Percentiles rank a stretch among this genome's conserved stretches.
Evolutionary conservation across 2,329 filamentous ascomycete genomes (phyloP).

Genomic region (Cytospora piceae): DNA sequence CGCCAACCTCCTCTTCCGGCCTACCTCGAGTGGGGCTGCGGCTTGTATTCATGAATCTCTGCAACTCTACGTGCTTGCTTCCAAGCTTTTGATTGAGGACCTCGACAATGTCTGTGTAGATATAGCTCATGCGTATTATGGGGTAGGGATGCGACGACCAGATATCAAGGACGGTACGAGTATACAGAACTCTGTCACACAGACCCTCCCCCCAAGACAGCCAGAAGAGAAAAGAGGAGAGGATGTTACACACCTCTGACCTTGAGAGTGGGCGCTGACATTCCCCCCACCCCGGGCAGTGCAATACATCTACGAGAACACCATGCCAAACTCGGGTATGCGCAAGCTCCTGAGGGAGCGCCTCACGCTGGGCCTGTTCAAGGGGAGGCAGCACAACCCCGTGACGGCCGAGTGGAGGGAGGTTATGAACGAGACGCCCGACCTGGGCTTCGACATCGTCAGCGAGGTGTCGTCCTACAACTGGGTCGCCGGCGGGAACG

Average conservation of each 20-base stretch:
- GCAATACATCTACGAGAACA: conserved; percentile 28
- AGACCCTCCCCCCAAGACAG: too few relatives aligned
- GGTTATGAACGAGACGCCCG: conserved; percentile 23
- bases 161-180: conserved; percentile 24
- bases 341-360: conserved; percentile 24
- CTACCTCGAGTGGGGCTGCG: conserved; percentile 8
- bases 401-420: conserved; percentile 24
- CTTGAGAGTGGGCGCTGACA: background rate
- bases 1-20: conserved; percentile 6
- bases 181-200: background rate
- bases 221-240: background rate
- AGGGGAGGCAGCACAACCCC: conserved; percentile 27
- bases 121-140: conserved; percentile 24
- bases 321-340: conserved; percentile 22
- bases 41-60: conserved; percentile 22
- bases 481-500: conserved; percentile 24
- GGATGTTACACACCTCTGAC: background rate
- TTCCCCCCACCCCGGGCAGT: background rate
- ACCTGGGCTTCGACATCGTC: conserved; percentile 26
- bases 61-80: conserved; percentile 24
- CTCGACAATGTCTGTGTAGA: conserved; percentile 27
- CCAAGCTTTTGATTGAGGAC: conserved; percentile 28
- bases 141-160: conserved; percentile 24
- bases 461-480: conserved; percentile 23
- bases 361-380: conserved; percentile 26